Evolutionary conservation across 2,329 filamentous ascomycete species (phyloP), one percentile per base, ranked within the genome.

Genomic region (Cytospora leucostoma): DNA sequence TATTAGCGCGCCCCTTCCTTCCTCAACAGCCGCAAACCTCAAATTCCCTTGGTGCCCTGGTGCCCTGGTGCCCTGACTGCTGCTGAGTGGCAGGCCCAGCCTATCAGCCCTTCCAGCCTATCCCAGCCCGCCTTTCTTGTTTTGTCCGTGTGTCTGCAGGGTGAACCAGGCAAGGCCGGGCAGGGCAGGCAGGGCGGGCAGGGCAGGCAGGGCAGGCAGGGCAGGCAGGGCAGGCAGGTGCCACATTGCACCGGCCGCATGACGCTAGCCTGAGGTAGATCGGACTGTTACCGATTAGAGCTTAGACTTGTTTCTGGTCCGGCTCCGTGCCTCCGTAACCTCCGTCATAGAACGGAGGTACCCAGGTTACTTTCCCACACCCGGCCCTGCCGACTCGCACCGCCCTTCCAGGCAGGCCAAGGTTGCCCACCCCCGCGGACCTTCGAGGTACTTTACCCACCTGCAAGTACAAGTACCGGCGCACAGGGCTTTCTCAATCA

Each of bases 121-220:
- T 44, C 40, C 40, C 40, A n/a, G 40, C n/a, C 44, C 44, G 44
- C 21, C 6, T 47, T 27, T 47, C n/a, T n/a, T 47, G 44, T 47
- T 47, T 27, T 21, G 44, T 47, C n/a, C 44, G 44, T 47, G n/a
- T 47, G n/a, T 47, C 44, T 47, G 47, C 56, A 57, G 56, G 56
- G 56, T 33, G 35, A 21, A 56, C 35, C 37, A 47, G 40, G 15
- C 33, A 55, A 12, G 51, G n/a, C n/a, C 27, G 19, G 52, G 33
- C 21, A 35, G 35, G 19, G 19, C 55, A 56, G 27, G 27, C 27
- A 27, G 27, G 27, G 27, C 27, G 4, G 27, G 44, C n/a, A 47
- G 44, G 44, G 15, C 33, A 55, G 32, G 15, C 33, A 55, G 32
- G 51, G n/a, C 27, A 37, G 52, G 33, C 21, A 35, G 35, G 19